A percentile compares a stretch with the other conserved stretches of the same genome.
Conservation (phyloP, 164 flowering plant species). For the Euptelea pleiosperma region DNA sequence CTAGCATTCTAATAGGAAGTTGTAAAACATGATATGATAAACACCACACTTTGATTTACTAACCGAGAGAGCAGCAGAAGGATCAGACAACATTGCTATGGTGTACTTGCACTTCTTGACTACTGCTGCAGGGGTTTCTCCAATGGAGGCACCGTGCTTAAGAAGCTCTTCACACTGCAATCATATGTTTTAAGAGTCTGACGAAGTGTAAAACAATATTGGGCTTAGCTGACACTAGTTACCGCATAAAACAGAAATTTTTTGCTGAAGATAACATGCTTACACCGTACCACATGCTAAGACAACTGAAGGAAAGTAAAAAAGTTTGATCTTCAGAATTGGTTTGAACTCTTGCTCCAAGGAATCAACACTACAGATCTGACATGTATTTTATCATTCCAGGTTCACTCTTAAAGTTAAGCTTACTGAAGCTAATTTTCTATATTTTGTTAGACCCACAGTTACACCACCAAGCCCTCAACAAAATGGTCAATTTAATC, state of each 20-base stretch:
- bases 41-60: constrained; percentile 18
- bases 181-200: not conserved
- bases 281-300: too few species aligned
- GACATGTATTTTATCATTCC: not conserved
- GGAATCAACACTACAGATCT: not conserved
- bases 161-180: constrained; percentile 85
- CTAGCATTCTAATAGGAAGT: not conserved
- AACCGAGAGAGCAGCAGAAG: constrained; percentile 87
- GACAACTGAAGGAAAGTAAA: too few species aligned
- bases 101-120: constrained; percentile 84
- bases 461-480: too few species aligned
- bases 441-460: not conserved
- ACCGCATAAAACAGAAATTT: too few species aligned
- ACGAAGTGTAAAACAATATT: too few species aligned
- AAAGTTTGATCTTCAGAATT: not conserved
- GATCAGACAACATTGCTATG: constrained; percentile 92
- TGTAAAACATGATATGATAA: not conserved
- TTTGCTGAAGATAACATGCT: too few species aligned
- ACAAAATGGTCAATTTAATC: too few species aligned
- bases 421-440: not conserved
- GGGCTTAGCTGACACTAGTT: too few species aligned
- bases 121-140: constrained; percentile 85
- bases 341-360: not conserved
- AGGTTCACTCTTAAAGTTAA: too few species aligned
- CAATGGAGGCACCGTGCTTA: constrained; percentile 79